These are phyloP conservation scores for Glaciozyma martinii DNA, from an alignment of 768 basidiomycete species.

Conservation along the genomic window DNA sequence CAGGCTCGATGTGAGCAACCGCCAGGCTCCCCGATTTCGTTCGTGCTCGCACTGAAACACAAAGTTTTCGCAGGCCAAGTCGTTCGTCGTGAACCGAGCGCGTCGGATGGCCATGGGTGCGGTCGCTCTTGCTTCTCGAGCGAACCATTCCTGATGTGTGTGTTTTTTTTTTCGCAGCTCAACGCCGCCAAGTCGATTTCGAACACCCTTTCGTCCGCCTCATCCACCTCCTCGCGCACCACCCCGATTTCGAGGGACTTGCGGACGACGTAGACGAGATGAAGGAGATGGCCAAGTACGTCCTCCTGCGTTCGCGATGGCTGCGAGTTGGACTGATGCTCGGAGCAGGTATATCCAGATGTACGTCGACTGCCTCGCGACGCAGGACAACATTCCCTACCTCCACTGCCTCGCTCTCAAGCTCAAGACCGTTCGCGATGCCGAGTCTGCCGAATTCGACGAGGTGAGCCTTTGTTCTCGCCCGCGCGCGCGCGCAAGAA, in stretches of 20 bases:
- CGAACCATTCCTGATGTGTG: neutral
- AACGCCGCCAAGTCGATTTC: constrained; percentile 9
- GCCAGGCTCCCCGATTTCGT: neutral
- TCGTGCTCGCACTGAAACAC: no score
- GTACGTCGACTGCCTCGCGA: constrained; percentile 68
- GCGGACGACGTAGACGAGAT: constrained; percentile 55
- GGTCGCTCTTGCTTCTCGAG: neutral
- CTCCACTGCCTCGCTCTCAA: constrained; percentile 72
- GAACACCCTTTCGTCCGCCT: constrained; percentile 79
- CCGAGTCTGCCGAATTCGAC: constrained; percentile 56
- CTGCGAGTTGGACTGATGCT: neutral
- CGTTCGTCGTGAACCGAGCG: neutral
- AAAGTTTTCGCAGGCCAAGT: neutral
- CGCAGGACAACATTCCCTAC: constrained; percentile 71
- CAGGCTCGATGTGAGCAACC: constrained; percentile 2
- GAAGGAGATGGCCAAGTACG: constrained; percentile 71
- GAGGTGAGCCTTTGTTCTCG: constrained; percentile 47
- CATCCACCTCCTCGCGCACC: constrained; percentile 80
- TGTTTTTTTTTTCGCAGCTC: neutral
- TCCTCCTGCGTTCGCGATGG: constrained; percentile 4
- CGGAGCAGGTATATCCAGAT: constrained; percentile 69
- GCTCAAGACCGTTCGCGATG: constrained; percentile 78
- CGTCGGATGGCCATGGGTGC: neutral
- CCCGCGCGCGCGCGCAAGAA: neutral
- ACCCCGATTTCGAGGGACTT: constrained; percentile 70